phyloP scores from a whole-genome alignment of 768 basidiomycete species.

The Leccinum uliginosum region DNA sequence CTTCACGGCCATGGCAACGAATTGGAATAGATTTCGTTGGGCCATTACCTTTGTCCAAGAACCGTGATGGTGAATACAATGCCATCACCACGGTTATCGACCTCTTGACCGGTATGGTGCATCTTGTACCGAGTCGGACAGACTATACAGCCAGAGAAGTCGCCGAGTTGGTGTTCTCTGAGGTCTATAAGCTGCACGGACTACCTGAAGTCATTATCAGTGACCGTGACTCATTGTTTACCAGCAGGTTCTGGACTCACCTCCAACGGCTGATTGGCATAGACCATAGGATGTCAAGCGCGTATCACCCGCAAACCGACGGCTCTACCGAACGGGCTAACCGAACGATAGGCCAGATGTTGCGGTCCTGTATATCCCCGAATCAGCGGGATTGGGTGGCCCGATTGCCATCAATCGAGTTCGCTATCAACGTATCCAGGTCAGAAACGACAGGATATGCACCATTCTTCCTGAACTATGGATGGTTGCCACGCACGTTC shows the following conservation, averaged over 20 bases:
- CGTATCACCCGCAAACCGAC: slow-evolving; percentile 32
- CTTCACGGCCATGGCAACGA: slow-evolving; percentile 30
- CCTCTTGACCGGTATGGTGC: slow-evolving; percentile 18
- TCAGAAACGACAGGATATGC: slow-evolving; percentile 11
- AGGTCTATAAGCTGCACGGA: slow-evolving; percentile 32
- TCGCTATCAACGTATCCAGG: slow-evolving; percentile 5
- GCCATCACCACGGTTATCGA: slow-evolving; percentile 25
- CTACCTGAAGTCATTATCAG: slow-evolving; percentile 13
- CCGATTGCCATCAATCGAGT: slow-evolving; percentile 7
- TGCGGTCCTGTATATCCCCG: not conserved
- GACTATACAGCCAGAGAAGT: slow-evolving; percentile 32
- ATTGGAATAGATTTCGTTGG: slow-evolving; percentile 41
- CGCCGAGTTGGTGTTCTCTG: slow-evolving; percentile 33
- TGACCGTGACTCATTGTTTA: slow-evolving; percentile 26
- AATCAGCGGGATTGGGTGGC: slow-evolving; percentile 21
- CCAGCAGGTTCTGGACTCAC: slow-evolving; percentile 21
- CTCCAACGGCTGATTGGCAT: not conserved
- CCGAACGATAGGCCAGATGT: not conserved
- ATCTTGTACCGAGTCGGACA: slow-evolving; percentile 13
- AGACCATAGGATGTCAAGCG: slow-evolving; percentile 21
- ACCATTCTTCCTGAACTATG: slow-evolving; percentile 14
- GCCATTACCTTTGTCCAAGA: slow-evolving; percentile 25
- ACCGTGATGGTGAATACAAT: slow-evolving; percentile 16
- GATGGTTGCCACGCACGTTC: slow-evolving; percentile 7
- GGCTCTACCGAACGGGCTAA: slow-evolving; percentile 24